Evolutionary conservation across 75 land plant species (phyloP).

Genomic region (Sequoiadendron giganteum): DNA sequence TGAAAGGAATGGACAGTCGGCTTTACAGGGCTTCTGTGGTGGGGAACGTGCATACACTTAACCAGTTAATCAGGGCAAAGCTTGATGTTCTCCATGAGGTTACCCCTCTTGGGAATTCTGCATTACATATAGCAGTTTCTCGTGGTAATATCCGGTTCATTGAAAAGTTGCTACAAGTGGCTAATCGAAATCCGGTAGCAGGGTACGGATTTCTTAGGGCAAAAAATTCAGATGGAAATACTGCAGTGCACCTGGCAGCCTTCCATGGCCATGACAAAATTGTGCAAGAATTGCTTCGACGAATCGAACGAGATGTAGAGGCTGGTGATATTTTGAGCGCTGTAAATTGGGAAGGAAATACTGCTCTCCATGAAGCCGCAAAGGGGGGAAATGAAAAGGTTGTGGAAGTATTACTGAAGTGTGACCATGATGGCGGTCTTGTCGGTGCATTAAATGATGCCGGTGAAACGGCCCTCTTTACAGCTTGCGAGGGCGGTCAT

Average conservation of each 20-base stretch:
- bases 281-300: background rate
- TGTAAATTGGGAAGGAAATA: background rate
- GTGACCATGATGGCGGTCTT: background rate
- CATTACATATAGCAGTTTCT: background rate
- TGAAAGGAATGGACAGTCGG: background rate
- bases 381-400: background rate
- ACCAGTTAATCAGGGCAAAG: background rate
- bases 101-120: background rate
- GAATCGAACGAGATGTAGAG: background rate
- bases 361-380: background rate
- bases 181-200: background rate
- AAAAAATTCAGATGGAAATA: background rate
- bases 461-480: background rate
- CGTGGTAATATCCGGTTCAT: background rate
- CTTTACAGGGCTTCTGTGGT: background rate
- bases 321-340: background rate
- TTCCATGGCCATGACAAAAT: background rate
- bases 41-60: background rate
- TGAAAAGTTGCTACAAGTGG: background rate
- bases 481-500: background rate
- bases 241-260: background rate
- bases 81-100: background rate
- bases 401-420: background rate
- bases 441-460: background rate
- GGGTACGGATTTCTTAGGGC: background rate